Evolutionary conservation across 176 grass and related monocot genomes (phyloP), one percentile per base, ranked within the genome.

Genomic region (Pontederia paniculata): DNA sequence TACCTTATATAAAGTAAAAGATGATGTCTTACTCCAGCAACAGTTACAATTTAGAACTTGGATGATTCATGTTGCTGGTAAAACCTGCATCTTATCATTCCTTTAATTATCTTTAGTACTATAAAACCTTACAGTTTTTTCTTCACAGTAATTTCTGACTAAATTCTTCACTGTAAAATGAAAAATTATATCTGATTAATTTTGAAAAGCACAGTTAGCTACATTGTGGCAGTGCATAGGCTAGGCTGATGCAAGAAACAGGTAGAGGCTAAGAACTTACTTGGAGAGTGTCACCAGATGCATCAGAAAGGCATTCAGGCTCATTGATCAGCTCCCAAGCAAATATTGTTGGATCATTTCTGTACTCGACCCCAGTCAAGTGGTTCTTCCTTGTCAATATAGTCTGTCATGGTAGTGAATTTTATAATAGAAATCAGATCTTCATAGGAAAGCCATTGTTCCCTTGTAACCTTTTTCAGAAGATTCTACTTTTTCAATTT

Each of bases 261-360:
- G 10, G 28, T 57, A 28, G 2, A 47, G 11, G 23, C 17, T 21
- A 6, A 23, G 16, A 73, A 58, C 75, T 63, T 58, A 89, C 93
- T 74, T 98, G 94, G 73, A 98, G 87, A 25, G 83, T 93, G 64
- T 87, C 84, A 51, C 94, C 94, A 9, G 87, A 80, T 9, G 87
- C 75, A 69, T 98, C 94, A 15, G 75, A 73, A 55, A 58, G 69
- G 66, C 94, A 98, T 71, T 88, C 77, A 42, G 94, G 94, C 68
- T 98, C 94, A 69, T 98, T 98, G 75, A 98, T 98, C 58, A 98
- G 75, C 79, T 98, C 87, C 94, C 94, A 93, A 23, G 83, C 94
- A 14, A 98, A 58, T 62, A 98, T 98, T 42, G 87, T 80, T 20
- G 94, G 83, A 77, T 98, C 87, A n/a, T 72, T 48, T 49, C 69